phyloP scores from a whole-genome alignment of 2,329 filamentous ascomycete genomes.

The Calonectria pseudoturangicola region DNA sequence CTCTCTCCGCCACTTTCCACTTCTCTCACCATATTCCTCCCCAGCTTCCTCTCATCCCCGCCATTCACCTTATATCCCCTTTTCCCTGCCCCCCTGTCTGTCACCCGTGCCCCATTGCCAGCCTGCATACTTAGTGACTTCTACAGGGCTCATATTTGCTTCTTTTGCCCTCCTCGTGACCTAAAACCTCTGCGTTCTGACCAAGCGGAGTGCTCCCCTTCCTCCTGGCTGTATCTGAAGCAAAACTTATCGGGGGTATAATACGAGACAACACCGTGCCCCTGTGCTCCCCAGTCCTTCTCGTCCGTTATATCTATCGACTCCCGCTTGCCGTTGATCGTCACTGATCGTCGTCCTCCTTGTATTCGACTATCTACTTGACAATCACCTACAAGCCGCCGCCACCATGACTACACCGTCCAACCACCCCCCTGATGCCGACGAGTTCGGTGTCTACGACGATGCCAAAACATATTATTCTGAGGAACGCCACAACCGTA shows the following conservation, averaged over 20 bases:
- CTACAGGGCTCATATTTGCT: conserved; percentile 41
- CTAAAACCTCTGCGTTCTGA: conserved; percentile 40
- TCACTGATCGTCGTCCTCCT: conserved; percentile 33
- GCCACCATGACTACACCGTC: conserved; percentile 55
- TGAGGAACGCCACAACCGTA: conserved; percentile 71
- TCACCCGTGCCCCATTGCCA: conserved; percentile 47
- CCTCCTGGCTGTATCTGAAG: conserved; percentile 37
- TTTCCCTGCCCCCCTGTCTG: conserved; percentile 45
- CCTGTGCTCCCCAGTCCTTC: conserved; percentile 2
- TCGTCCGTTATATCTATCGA: conserved; percentile 19
- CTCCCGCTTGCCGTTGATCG: background rate
- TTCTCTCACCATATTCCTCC: conserved; percentile 35
- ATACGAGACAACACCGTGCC: conserved; percentile 34
- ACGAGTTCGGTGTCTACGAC: conserved; percentile 72
- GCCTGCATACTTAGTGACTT: conserved; percentile 33
- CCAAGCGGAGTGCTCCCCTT: conserved; percentile 36
- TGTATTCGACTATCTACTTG: conserved; percentile 15
- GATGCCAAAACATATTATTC: conserved; percentile 77
- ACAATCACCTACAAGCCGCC: conserved; percentile 27
- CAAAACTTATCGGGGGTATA: conserved; percentile 32
- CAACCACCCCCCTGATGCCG: conserved; percentile 60
- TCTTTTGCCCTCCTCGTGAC: conserved; percentile 45
- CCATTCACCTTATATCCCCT: conserved; percentile 29
- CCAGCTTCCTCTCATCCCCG: conserved; percentile 41
- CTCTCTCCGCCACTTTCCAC: conserved; percentile 53